These are phyloP conservation scores for Chondrostereum purpureum DNA, from an alignment of 1,284 basidiomycete species.

Conservation along the genomic window DNA sequence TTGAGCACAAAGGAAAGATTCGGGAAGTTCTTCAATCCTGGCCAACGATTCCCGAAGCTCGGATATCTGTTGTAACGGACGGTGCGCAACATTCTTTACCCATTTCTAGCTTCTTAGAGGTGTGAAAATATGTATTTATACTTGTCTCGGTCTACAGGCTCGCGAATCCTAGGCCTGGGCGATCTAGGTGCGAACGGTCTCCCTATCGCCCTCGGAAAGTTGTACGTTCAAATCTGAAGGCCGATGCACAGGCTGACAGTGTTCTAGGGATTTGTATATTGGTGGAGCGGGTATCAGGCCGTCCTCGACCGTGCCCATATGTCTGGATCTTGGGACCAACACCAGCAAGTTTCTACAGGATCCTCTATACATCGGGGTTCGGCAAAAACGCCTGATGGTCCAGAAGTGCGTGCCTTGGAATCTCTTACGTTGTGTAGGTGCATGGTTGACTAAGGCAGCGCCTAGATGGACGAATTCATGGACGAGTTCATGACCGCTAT, in stretches of 20 bases:
- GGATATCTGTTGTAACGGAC: constrained; percentile 85
- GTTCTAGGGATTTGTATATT: constrained; percentile 1
- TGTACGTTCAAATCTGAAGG: constrained; percentile 76
- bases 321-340: constrained; percentile 84
- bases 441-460: constrained; percentile 10
- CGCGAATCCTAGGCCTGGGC: constrained; percentile 88
- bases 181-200: constrained; percentile 87
- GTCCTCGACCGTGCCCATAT: constrained; percentile 80
- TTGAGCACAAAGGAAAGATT: constrained; percentile 81
- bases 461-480: constrained; percentile 77
- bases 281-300: constrained; percentile 66
- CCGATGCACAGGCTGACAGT: not conserved
- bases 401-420: constrained; percentile 29
- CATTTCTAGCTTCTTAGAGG: not conserved
- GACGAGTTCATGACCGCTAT: constrained; percentile 91
- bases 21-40: constrained; percentile 67
- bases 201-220: constrained; percentile 91
- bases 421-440: not conserved
- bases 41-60: constrained; percentile 67
- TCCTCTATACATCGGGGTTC: constrained; percentile 85
- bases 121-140: constrained; percentile 5
- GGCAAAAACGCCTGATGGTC: constrained; percentile 55
- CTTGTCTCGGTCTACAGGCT: constrained; percentile 37
- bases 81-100: constrained; percentile 36
- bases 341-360: constrained; percentile 78